These are phyloP conservation scores for Daldinia sp. DNA, from an alignment of 2,329 filamentous ascomycete species.

Conservation along the genomic window DNA sequence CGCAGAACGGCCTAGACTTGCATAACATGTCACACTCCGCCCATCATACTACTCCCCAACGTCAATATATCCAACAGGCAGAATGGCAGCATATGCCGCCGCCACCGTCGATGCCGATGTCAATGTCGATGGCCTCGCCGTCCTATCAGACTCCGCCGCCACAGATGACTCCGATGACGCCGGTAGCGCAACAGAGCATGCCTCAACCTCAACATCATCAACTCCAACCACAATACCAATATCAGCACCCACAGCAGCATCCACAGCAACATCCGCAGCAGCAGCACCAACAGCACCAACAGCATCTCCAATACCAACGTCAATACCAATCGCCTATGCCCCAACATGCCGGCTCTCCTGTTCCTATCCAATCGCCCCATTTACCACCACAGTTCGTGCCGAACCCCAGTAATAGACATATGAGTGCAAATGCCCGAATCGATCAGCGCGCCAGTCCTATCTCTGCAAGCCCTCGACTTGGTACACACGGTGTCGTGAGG, in stretches of 20 bases:
- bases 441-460: slow-evolving; percentile 43
- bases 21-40: slow-evolving; percentile 49
- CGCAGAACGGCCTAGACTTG: slow-evolving; percentile 36
- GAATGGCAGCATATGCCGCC: slow-evolving; percentile 43
- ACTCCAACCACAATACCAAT: slow-evolving; percentile 19
- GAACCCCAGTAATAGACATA: slow-evolving; percentile 37
- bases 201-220: slow-evolving; percentile 21
- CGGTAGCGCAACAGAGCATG: slow-evolving; percentile 8
- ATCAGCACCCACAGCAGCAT: slow-evolving; percentile 24
- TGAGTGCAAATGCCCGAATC: slow-evolving; percentile 35
- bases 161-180: slow-evolving; percentile 12
- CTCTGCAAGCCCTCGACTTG: slow-evolving; percentile 46
- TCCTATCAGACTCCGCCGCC: slow-evolving; percentile 42
- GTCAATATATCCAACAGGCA: slow-evolving; percentile 47
- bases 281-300: slow-evolving; percentile 20
- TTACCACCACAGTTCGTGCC: slow-evolving; percentile 36
- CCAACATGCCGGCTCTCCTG: slow-evolving; percentile 40
- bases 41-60: slow-evolving; percentile 49
- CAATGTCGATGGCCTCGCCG: slow-evolving; percentile 55
- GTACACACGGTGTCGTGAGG: slow-evolving; percentile 41
- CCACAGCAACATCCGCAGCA: slow-evolving; percentile 13
- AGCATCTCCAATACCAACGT: slow-evolving; percentile 35
- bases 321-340: slow-evolving; percentile 29
- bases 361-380: slow-evolving; percentile 43
- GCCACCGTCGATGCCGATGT: slow-evolving; percentile 41